phyloP scores from a whole-genome alignment of 1,284 basidiomycete genomes.

The Sparassis latifolia region DNA sequence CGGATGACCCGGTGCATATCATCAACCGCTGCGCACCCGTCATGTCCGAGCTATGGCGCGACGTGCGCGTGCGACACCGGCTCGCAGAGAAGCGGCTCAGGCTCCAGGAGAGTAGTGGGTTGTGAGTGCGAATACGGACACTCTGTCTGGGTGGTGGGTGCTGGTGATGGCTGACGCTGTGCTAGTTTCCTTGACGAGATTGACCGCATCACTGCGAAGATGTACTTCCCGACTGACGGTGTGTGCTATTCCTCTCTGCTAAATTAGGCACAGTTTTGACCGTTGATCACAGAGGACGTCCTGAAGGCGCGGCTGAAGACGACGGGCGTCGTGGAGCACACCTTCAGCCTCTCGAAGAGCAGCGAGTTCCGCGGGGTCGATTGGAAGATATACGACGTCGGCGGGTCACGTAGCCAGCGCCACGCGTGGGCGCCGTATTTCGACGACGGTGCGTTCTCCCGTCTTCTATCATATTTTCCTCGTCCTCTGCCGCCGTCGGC shows the following conservation, averaged over 20 bases:
- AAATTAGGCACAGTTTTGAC: background rate
- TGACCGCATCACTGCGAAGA: slow-evolving; percentile 67
- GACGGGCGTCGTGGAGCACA: slow-evolving; percentile 70
- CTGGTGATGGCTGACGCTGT: background rate
- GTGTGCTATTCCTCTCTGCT: slow-evolving; percentile 16
- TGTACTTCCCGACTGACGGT: slow-evolving; percentile 77
- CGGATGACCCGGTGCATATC: slow-evolving; percentile 67
- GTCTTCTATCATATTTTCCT: background rate
- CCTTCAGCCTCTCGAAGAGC: slow-evolving; percentile 51
- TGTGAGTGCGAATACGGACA: slow-evolving; percentile 42
- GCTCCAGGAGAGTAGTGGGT: slow-evolving; percentile 75
- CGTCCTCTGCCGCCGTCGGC: background rate
- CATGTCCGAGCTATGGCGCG: slow-evolving; percentile 70
- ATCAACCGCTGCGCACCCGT: slow-evolving; percentile 53
- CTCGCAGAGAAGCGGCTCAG: slow-evolving; percentile 58
- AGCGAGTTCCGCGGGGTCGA: slow-evolving; percentile 52
- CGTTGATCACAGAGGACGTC: slow-evolving; percentile 52
- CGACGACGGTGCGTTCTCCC: slow-evolving; percentile 52
- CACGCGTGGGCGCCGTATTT: slow-evolving; percentile 82
- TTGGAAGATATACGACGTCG: slow-evolving; percentile 81
- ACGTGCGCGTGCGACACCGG: slow-evolving; percentile 51
- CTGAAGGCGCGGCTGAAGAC: slow-evolving; percentile 71
- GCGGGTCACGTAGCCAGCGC: slow-evolving; percentile 66
- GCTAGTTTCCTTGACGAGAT: slow-evolving; percentile 74
- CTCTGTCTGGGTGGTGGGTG: slow-evolving; percentile 5